A percentile compares a stretch with the other conserved stretches of the same genome.
Conservation (phyloP, 768 basidiomycete species). For the Mycena pura region DNA sequence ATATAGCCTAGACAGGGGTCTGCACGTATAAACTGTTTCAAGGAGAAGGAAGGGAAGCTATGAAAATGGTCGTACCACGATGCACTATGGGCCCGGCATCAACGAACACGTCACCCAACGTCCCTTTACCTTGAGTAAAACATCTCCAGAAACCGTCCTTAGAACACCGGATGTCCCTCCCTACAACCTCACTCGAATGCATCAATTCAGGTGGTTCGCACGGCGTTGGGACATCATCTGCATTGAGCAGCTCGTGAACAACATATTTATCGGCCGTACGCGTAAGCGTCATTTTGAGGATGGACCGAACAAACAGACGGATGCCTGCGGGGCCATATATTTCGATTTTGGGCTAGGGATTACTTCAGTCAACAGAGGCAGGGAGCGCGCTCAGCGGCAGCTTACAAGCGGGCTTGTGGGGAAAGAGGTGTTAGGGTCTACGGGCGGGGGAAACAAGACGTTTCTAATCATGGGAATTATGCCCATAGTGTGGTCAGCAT, state of each 20-base stretch:
- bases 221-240: slow-evolving; percentile 59
- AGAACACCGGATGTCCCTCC: slow-evolving; percentile 61
- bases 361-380: slow-evolving; percentile 9
- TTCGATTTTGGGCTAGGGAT: slow-evolving; percentile 60
- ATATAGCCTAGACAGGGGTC: slow-evolving; percentile 85
- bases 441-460: slow-evolving; percentile 55
- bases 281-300: slow-evolving; percentile 71
- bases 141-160: slow-evolving; percentile 71
- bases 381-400: slow-evolving; percentile 9
- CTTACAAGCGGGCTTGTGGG: slow-evolving; percentile 28
- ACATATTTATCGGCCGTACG: slow-evolving; percentile 66
- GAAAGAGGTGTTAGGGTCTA: slow-evolving; percentile 22
- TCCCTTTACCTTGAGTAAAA: slow-evolving; percentile 49
- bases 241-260: slow-evolving; percentile 78
- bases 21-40: slow-evolving; percentile 31
- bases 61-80: too few relatives aligned
- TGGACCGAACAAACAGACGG: slow-evolving; percentile 74
- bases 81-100: slow-evolving; percentile 81
- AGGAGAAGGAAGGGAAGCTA: slow-evolving; percentile 23
- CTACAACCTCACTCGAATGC: slow-evolving; percentile 69
- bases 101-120: slow-evolving; percentile 54
- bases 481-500: slow-evolving; percentile 77
- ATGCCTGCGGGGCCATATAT: slow-evolving; percentile 84
- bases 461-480: slow-evolving; percentile 65
- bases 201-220: slow-evolving; percentile 54